These are phyloP conservation scores for Ophiostoma himal-ulmi DNA, from an alignment of 2,329 filamentous ascomycete genomes.

Conservation along the genomic window DNA sequence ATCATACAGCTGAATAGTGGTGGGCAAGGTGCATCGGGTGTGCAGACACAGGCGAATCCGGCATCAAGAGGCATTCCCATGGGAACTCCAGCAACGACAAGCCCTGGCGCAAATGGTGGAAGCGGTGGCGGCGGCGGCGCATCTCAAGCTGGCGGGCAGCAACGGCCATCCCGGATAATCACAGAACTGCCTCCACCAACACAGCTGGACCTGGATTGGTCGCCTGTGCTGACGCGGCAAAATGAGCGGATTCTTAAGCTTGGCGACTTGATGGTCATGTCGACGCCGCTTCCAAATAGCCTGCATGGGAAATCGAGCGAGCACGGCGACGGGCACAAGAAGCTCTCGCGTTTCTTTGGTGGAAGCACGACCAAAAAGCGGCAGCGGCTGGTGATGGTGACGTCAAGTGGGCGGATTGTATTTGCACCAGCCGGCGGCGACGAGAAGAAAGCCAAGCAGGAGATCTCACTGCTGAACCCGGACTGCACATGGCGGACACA, in stretches of 20 bases:
- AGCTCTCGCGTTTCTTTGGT: conserved; percentile 89
- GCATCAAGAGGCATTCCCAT: conserved; percentile 31
- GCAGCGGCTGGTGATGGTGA: conserved; percentile 90
- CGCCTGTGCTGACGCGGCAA: conserved; percentile 79
- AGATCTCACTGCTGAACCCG: conserved; percentile 72
- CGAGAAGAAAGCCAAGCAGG: conserved; percentile 90
- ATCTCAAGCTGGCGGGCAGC: conserved; percentile 35
- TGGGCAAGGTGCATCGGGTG: conserved; percentile 28
- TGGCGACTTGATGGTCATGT: conserved; percentile 80
- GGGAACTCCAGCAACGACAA: conserved; percentile 6
- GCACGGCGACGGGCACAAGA: conserved; percentile 66
- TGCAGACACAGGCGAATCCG: conserved; percentile 22
- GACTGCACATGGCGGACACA: conserved; percentile 75
- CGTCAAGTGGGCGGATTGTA: conserved; percentile 82
- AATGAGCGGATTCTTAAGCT: conserved; percentile 94
- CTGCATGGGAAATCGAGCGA: conserved; percentile 64
- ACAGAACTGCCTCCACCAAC: conserved; percentile 95
- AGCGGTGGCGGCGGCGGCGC: conserved; percentile 4
- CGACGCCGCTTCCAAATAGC: conserved; percentile 69
- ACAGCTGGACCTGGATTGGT: conserved; percentile 97
- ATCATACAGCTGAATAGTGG: conserved; percentile 67
- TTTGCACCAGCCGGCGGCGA: conserved; percentile 87
- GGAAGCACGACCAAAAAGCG: conserved; percentile 87
- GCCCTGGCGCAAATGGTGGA: background rate
- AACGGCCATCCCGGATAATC: conserved; percentile 72